Evolutionary conservation across 2,329 filamentous ascomycete genomes (phyloP).

Genomic region (Ampelomyces quisqualis): DNA sequence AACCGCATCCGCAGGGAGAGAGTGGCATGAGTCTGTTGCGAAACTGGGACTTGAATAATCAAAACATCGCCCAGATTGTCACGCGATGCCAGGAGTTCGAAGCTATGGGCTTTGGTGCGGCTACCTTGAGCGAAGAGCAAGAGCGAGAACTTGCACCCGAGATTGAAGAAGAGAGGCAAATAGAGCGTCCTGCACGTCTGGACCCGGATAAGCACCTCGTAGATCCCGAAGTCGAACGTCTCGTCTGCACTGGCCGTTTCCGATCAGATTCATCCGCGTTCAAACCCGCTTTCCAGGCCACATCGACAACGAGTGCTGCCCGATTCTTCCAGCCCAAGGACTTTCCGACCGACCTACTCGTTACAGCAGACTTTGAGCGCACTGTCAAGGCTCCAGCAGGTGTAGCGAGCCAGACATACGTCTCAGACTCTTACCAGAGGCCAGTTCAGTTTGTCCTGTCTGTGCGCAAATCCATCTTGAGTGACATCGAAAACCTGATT

Average conservation of each 20-base stretch:
- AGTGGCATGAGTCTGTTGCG: slow-evolving; percentile 1
- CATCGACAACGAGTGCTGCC: slow-evolving; percentile 48
- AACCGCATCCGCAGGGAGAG: slow-evolving; percentile 28
- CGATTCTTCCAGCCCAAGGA: slow-evolving; percentile 32
- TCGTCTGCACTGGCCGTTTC: slow-evolving; percentile 46
- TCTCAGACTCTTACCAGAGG: slow-evolving; percentile 53
- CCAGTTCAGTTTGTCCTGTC: slow-evolving; percentile 58
- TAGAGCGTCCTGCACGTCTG: slow-evolving; percentile 51
- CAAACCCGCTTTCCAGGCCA: slow-evolving; percentile 49
- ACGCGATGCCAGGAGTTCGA: slow-evolving; percentile 26
- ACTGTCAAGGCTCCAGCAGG: slow-evolving; percentile 44
- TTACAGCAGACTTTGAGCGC: slow-evolving; percentile 54
- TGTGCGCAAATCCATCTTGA: slow-evolving; percentile 2
- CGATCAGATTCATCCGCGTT: slow-evolving; percentile 37
- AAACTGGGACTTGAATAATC: slow-evolving; percentile 15
- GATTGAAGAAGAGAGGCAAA: slow-evolving; percentile 59
- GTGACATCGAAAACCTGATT: slow-evolving; percentile 40
- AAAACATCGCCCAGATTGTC: slow-evolving; percentile 24
- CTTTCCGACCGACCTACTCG: slow-evolving; percentile 48
- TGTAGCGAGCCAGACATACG: background rate
- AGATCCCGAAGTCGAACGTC: slow-evolving; percentile 46
- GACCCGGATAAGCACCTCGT: slow-evolving; percentile 47
- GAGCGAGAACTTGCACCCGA: slow-evolving; percentile 68
- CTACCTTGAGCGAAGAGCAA: slow-evolving; percentile 63
- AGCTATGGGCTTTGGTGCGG: slow-evolving; percentile 34